Evolutionary conservation across 2,329 filamentous ascomycete genomes (phyloP), one percentile per base, ranked within the genome.

Genomic region (Diaporthe sp.): DNA sequence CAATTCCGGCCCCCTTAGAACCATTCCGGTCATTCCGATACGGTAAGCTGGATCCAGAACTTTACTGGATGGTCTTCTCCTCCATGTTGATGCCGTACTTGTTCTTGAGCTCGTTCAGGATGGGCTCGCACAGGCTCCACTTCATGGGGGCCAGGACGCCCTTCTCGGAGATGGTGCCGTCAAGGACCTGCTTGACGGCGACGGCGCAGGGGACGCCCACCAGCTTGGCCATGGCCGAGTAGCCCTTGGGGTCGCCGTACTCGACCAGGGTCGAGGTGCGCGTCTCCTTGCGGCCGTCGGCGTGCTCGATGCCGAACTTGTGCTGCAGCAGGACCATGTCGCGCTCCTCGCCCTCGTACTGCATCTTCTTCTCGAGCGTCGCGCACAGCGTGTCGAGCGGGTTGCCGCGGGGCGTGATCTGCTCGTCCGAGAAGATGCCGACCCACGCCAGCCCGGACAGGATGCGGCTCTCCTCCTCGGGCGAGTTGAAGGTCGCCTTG

Each of bases 331-430:
- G 91, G 78, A 97, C 94, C 79, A 97, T 88, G 84, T 98, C 95
- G 76, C 95, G 93, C 91, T 98, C 95, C 77, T 90, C 93, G 80
- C 93, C 88, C 82, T 91, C 93, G 84, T 93, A 98, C 85, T 94
- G 91, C 94, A 98, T 97, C 92, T 97, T 98, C 88, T 86, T 87
- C 88, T 98, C 95, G 42, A 98, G 90, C 4, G 92, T 94, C 44
- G 94, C 95, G 87, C 95, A 98, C 53, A 98, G 91, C n/a, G 94
- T 96, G 84, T 98, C 96, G 34, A 98, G 90, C 5, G 95, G 94
- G 87, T 94, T 98, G 73, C 92, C 93, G 74, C 91, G 88, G 39
- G 94, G 93, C 8, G 86, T 93, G 82, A 93, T 95, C 83, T 90
- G 86, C 82, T 92, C 90, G 78, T 92, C 89, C 57, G 91, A 93